Evolutionary conservation across 2,329 filamentous ascomycete genomes (phyloP).

Genomic region (Aspergillus transmontanensis): DNA sequence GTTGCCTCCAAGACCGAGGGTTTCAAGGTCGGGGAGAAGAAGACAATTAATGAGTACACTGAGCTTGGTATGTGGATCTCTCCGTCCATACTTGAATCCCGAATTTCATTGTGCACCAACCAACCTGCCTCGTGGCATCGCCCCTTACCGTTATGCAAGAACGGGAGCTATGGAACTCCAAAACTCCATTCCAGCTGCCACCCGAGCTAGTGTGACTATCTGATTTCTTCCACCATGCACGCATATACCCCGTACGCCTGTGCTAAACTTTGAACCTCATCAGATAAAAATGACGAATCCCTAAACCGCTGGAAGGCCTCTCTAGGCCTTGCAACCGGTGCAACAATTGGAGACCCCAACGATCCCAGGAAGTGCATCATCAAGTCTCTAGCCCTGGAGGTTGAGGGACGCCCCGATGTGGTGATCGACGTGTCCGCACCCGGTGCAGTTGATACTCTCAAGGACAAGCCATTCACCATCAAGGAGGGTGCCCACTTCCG

Average conservation of each 20-base stretch:
- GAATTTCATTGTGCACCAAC: neutral
- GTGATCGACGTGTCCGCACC: constrained; percentile 81
- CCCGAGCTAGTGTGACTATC: neutral
- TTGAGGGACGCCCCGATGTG: constrained; percentile 79
- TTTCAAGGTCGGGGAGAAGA: constrained; percentile 99
- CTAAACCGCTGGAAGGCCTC: constrained; percentile 98
- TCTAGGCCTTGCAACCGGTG: constrained; percentile 76
- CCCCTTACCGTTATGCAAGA: constrained; percentile 5
- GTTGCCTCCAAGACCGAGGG: constrained; percentile 86
- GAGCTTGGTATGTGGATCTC: constrained; percentile 72
- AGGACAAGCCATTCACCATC: constrained; percentile 93
- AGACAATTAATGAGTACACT: constrained; percentile 92
- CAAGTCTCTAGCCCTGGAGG: constrained; percentile 83
- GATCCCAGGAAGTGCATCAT: constrained; percentile 94
- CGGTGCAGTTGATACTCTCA: constrained; percentile 74
- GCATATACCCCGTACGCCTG: neutral
- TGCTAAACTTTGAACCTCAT: constrained; percentile 23
- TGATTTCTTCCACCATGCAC: neutral
- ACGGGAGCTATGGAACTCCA: neutral
- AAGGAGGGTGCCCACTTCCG: constrained; percentile 93
- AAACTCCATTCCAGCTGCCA: neutral
- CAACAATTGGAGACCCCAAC: constrained; percentile 71
- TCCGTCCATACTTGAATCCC: neutral
- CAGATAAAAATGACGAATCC: constrained; percentile 80
- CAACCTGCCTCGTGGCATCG: constrained; percentile 12